A percentile compares a stretch with the other conserved stretches of the same genome.
Conservation (phyloP, 2,329 filamentous ascomycete genomes). For the Fusarium udum region DNA sequence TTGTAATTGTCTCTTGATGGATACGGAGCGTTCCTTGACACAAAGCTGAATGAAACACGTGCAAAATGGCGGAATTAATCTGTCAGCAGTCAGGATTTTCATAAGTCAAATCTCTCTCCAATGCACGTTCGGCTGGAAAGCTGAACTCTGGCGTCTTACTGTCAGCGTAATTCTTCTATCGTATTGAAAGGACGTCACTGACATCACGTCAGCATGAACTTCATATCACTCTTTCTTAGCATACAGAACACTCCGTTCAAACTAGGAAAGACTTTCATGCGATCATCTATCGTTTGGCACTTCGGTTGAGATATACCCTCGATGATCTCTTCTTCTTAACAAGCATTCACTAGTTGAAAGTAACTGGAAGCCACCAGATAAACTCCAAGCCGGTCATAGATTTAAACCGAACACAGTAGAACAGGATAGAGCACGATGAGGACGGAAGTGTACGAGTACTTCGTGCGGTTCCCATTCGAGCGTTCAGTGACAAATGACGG, state of each 20-base stretch:
- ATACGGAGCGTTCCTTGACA: accelerated
- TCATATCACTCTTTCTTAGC: no score
- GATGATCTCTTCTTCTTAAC: accelerated
- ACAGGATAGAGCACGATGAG: accelerated
- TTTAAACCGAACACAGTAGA: accelerated
- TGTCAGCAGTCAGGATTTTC: no score
- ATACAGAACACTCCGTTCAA: not conserved
- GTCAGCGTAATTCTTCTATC: not conserved
- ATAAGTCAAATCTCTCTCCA: no score
- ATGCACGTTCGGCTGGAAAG: not conserved
- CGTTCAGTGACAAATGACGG: not conserved
- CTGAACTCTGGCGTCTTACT: not conserved
- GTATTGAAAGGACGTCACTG: accelerated
- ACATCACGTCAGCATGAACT: not conserved
- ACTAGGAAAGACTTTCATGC: not conserved
- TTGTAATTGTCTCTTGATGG: accelerated
- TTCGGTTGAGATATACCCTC: accelerated
- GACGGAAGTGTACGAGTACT: not conserved
- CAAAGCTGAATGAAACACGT: no score
- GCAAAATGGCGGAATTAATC: accelerated
- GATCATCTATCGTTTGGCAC: accelerated
- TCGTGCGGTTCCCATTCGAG: not conserved
- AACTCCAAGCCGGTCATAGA: not conserved
- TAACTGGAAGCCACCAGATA: not conserved
- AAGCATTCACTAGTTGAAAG: not conserved